These are phyloP conservation scores for Rhodamnia rubescens DNA, from an alignment of 345 rosid genomes.

Conservation along the genomic window DNA sequence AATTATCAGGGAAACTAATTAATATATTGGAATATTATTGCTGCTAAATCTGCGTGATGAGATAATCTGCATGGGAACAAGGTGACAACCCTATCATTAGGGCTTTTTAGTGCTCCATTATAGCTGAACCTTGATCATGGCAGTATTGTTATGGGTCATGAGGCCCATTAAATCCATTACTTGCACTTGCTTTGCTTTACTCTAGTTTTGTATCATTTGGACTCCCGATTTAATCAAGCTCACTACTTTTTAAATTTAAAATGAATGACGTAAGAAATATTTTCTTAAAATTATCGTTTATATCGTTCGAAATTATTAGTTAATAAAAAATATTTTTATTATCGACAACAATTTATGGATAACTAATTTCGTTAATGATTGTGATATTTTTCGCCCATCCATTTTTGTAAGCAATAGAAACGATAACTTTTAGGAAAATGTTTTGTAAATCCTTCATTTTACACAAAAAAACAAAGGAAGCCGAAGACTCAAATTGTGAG, in stretches of 20 bases:
- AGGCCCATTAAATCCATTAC: background rate
- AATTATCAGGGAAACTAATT: too few relatives aligned
- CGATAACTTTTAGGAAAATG: rapidly evolving
- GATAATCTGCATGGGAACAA: too few relatives aligned
- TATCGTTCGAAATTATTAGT: background rate
- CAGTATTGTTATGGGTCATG: background rate
- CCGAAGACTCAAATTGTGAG: background rate
- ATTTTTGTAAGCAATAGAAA: background rate
- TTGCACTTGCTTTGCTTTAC: background rate
- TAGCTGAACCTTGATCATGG: background rate
- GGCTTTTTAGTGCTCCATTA: too few relatives aligned
- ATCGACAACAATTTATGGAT: background rate
- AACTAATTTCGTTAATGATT: background rate
- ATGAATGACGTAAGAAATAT: background rate
- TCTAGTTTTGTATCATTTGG: background rate
- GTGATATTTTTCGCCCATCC: background rate
- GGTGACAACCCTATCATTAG: too few relatives aligned
- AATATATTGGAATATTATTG: too few relatives aligned
- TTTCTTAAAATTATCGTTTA: background rate
- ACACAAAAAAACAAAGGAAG: background rate
- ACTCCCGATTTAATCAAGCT: background rate
- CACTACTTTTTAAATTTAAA: background rate
- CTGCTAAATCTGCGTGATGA: too few relatives aligned
- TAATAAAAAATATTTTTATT: background rate
- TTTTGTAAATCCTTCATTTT: rapidly evolving